These are phyloP conservation scores for Penicillium sp. DNA, from an alignment of 2,329 filamentous ascomycete species.

Conservation along the genomic window DNA sequence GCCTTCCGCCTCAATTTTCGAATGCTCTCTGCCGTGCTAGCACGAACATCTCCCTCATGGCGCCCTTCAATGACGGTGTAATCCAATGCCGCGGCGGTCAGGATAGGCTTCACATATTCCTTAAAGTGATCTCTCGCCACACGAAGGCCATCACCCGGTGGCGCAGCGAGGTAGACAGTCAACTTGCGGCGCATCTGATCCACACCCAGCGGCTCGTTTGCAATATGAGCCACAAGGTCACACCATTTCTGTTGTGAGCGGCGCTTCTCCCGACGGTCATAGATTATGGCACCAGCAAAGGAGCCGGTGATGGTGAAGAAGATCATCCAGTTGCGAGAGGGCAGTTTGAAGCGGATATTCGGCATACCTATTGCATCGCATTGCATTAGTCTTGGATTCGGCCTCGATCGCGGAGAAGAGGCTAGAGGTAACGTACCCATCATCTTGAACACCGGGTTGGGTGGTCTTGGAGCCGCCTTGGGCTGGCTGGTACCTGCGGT, in stretches of 20 bases:
- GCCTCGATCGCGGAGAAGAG: neutral
- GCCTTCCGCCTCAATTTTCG: slow-evolving; percentile 64
- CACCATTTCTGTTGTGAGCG: slow-evolving; percentile 84
- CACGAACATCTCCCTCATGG: slow-evolving; percentile 88
- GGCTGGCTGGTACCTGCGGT: slow-evolving; percentile 40
- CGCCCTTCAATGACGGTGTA: slow-evolving; percentile 95
- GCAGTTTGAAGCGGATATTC: slow-evolving; percentile 77
- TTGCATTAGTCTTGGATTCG: slow-evolving; percentile 11
- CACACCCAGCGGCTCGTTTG: slow-evolving; percentile 69
- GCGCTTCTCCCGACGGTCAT: slow-evolving; percentile 90
- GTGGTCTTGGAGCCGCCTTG: slow-evolving; percentile 44
- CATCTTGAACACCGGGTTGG: slow-evolving; percentile 74
- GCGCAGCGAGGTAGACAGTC: slow-evolving; percentile 81
- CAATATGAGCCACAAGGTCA: slow-evolving; percentile 78
- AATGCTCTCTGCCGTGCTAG: slow-evolving; percentile 82
- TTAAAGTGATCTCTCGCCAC: slow-evolving; percentile 91
- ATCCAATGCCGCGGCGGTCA: slow-evolving; percentile 86
- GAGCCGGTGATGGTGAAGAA: slow-evolving; percentile 79
- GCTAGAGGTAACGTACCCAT: slow-evolving; percentile 51
- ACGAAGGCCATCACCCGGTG: slow-evolving; percentile 82
- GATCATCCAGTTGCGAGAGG: slow-evolving; percentile 98
- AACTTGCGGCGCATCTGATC: slow-evolving; percentile 78
- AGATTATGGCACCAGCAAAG: slow-evolving; percentile 78
- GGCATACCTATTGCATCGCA: slow-evolving; percentile 66
- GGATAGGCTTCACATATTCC: slow-evolving; percentile 90